phyloP scores from a whole-genome alignment of 2,329 filamentous ascomycete species.

The Diaporthe caulivora region DNA sequence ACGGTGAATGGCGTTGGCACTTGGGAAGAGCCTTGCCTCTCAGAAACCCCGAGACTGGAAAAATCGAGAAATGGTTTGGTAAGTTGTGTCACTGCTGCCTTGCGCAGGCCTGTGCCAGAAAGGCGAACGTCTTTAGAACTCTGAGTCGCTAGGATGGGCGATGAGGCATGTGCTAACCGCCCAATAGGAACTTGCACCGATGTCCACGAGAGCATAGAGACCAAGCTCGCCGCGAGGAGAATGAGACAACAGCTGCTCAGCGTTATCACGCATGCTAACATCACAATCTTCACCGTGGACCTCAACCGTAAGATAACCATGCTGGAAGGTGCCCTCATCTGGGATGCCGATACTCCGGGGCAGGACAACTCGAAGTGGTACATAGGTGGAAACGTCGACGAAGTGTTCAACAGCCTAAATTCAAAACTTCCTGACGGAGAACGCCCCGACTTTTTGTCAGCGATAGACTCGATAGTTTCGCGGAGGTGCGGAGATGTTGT shows the following conservation, averaged over 20 bases:
- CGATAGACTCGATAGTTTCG: constrained; percentile 74
- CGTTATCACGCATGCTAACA: constrained; percentile 80
- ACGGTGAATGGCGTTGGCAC: constrained; percentile 84
- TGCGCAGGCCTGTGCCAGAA: neutral
- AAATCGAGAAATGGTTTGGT: constrained; percentile 84
- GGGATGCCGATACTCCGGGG: constrained; percentile 55
- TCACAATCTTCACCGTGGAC: constrained; percentile 82
- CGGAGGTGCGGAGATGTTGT: constrained; percentile 71
- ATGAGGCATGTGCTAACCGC: neutral
- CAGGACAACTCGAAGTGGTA: constrained; percentile 40
- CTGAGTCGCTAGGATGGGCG: neutral
- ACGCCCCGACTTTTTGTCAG: constrained; percentile 63
- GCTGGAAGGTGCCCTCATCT: constrained; percentile 76
- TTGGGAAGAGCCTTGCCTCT: constrained; percentile 79
- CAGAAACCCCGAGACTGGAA: constrained; percentile 72
- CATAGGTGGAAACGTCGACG: constrained; percentile 60
- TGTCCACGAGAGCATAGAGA: constrained; percentile 79
- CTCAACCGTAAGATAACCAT: constrained; percentile 72
- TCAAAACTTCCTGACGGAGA: constrained; percentile 58
- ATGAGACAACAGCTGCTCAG: constrained; percentile 78
- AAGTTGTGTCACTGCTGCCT: constrained; percentile 36
- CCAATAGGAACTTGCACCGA: constrained; percentile 76
- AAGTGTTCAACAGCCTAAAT: constrained; percentile 69
- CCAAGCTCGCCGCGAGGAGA: constrained; percentile 74
- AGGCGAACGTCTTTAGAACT: neutral